Conservation (phyloP, 1,284 basidiomycete species). For the Cutaneotrichosporon sp. region DNA sequence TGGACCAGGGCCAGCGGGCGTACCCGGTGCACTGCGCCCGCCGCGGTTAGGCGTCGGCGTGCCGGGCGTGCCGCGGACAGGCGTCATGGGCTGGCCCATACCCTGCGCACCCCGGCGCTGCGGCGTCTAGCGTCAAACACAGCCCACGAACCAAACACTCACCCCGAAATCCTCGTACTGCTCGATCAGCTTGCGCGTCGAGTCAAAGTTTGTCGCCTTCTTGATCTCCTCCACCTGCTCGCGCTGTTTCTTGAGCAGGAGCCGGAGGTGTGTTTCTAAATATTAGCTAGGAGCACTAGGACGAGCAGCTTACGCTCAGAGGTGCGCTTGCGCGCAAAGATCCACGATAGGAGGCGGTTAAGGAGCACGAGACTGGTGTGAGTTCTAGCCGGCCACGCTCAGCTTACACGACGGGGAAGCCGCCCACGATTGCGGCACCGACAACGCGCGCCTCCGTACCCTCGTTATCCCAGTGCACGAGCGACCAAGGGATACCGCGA, state of each 20-base stretch:
- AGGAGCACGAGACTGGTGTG: constrained; percentile 67
- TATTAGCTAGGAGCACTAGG: neutral
- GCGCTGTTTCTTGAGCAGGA: constrained; percentile 71
- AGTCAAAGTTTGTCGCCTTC: constrained; percentile 92
- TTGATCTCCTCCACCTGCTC: constrained; percentile 93
- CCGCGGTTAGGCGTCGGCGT: neutral
- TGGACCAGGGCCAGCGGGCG: neutral
- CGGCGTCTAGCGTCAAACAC: constrained; percentile 1
- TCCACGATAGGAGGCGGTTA: constrained; percentile 74
- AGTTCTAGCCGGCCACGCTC: too few relatives aligned
- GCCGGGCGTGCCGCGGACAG: neutral
- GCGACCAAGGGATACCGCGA: constrained; percentile 55
- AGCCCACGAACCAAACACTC: neutral
- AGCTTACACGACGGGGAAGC: constrained; percentile 73
- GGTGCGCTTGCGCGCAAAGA: constrained; percentile 77
- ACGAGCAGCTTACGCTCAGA: constrained; percentile 57
- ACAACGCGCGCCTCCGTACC: constrained; percentile 52
- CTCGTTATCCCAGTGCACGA: constrained; percentile 32
- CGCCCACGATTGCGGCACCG: constrained; percentile 56
- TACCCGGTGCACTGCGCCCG: neutral
- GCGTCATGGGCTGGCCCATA: neutral
- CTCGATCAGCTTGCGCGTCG: constrained; percentile 81
- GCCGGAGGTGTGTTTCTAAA: constrained; percentile 71
- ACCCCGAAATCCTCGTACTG: constrained; percentile 66
- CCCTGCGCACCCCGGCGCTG: neutral